These are phyloP conservation scores for Aspergillus intermedius DNA, from an alignment of 2,329 filamentous ascomycete genomes.

Conservation along the genomic window DNA sequence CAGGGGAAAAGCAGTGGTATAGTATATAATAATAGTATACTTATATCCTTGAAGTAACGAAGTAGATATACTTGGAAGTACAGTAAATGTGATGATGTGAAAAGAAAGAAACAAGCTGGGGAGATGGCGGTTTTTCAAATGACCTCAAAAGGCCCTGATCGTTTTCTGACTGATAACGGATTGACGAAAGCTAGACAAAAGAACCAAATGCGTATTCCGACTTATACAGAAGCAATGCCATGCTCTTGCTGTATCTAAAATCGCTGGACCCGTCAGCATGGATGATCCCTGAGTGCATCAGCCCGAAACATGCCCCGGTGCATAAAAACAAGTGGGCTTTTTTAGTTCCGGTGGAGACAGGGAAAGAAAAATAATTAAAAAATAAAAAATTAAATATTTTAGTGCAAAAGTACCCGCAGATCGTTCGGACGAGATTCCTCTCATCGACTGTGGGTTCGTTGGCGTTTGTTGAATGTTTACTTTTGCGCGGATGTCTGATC, in stretches of 20 bases:
- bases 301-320: constrained; percentile 15
- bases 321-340: constrained; percentile 9
- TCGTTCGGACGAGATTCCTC: too few species aligned
- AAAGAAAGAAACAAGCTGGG: neutral
- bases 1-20: neutral
- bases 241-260: neutral
- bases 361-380: too few species aligned
- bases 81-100: neutral
- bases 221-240: too few species aligned
- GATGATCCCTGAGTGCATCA: constrained; percentile 19
- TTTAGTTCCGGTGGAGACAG: neutral
- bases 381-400: too few species aligned
- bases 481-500: too few species aligned
- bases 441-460: too few species aligned
- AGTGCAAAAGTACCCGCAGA: too few species aligned
- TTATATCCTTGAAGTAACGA: neutral
- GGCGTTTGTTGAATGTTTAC: too few species aligned
- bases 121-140: neutral
- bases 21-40: neutral
- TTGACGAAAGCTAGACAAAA: constrained; percentile 4
- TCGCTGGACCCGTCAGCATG: constrained; percentile 13
- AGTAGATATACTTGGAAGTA: neutral
- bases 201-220: constrained; percentile 1
- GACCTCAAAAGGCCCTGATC: neutral
- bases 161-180: constrained; percentile 1